Evolutionary conservation across 1,284 basidiomycete species (phyloP), one percentile per base, ranked within the genome.

Genomic region (Mixia osmundae): DNA sequence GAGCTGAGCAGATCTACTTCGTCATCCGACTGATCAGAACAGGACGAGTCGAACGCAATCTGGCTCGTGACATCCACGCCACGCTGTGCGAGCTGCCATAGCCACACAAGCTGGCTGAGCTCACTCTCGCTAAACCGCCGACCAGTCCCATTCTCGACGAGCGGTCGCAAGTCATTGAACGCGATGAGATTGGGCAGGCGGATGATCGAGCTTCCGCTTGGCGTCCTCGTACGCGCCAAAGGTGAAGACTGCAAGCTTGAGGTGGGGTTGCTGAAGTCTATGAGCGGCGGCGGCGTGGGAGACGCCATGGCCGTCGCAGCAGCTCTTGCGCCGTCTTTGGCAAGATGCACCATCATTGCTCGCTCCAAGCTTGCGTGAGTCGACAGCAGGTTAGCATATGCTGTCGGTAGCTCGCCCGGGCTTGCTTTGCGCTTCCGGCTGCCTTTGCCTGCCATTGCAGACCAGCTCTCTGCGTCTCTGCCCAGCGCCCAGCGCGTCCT

Each of bases 301-400:
- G 22, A 34, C 33, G 8, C 23, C 33, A 12, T 21, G 25, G 5
- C 23, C 33, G 9, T 31, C 25, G 25, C 34, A 31, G 31, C 39
- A 10, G 30, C 38, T 30, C 26, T 37, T 18, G 30, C 23, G 21
- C 39, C 41, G 12, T 43, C 41, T 15, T 38, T 43, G 14, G 41
- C 35, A 3, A 43, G 35, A 18, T 40, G 41, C 14, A 43, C 25
- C 7, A 43, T 40, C 21, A 43, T 22, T 2, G 41, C 38, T 14
- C 41, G 34, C 30, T 43, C 41, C 5, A 43, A 21, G 2, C 38
- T 35, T 10, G 35, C 21, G 23, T 43, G 41, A n/a, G n/a, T n/a
- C n/a, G n/a, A n/a, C n/a, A n/a, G n/a, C n/a, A n/a, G n/a, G 9
- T 41, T 50, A 9, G 57, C 57, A 46, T 57, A 57, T 40, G 29